Evolutionary conservation across 2,329 filamentous ascomycete genomes (phyloP).

Genomic region (Emergomyces orientalis): DNA sequence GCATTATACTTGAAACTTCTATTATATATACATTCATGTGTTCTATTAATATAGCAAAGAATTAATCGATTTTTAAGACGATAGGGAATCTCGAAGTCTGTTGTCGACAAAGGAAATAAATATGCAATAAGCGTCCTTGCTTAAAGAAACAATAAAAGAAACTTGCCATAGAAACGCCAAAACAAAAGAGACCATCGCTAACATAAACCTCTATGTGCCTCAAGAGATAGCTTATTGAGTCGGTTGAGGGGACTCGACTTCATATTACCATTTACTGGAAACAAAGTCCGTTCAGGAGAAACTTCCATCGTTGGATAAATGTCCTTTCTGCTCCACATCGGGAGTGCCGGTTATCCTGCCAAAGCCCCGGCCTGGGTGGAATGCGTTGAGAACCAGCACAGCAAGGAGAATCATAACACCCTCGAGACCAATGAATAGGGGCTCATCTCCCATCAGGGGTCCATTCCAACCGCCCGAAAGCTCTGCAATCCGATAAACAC

Average conservation of each 20-base stretch:
- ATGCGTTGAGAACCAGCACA: conserved; percentile 36
- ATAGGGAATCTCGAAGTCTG: not conserved
- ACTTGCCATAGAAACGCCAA: not conserved
- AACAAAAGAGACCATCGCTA: not conserved
- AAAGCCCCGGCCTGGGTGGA: conserved; percentile 37
- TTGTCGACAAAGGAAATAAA: not conserved
- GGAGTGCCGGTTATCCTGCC: conserved; percentile 7
- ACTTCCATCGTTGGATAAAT: not conserved
- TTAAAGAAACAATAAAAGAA: not conserved
- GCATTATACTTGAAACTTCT: not conserved
- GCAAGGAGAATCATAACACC: conserved; percentile 46
- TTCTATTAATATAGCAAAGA: not conserved
- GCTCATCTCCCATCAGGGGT: conserved; percentile 41
- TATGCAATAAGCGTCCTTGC: not conserved
- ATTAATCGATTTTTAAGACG: not conserved
- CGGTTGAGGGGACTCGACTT: not conserved
- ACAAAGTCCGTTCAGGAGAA: not conserved
- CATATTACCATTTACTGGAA: not conserved
- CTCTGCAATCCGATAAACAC: conserved; percentile 44
- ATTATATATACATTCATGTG: not conserved
- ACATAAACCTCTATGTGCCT: not conserved
- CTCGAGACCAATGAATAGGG: conserved; percentile 45
- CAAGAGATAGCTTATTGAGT: not conserved
- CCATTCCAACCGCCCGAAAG: conserved; percentile 41
- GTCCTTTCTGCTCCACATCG: conserved; percentile 5